phyloP scores from a whole-genome alignment of 345 rosid genomes.

The Psidium friedrichsthalianum region DNA sequence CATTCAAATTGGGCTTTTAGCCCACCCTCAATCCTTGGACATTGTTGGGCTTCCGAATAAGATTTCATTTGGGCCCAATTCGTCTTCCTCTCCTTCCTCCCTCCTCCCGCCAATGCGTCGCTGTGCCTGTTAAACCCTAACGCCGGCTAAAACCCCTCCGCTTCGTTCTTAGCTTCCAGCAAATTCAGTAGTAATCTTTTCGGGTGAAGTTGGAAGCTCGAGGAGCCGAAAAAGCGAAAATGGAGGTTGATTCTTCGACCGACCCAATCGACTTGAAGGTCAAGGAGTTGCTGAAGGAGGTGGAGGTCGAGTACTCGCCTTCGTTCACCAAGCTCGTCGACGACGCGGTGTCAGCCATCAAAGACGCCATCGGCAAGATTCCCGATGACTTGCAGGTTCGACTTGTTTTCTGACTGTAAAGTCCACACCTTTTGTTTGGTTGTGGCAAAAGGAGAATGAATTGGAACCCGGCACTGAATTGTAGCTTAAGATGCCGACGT shows the following conservation, averaged over 20 bases:
- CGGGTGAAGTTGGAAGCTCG: background rate
- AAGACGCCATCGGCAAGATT: conserved; percentile 26
- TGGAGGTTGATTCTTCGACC: conserved; percentile 8
- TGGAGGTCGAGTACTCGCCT: conserved; percentile 26
- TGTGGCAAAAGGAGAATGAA: background rate
- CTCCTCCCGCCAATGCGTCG: conserved; percentile 2
- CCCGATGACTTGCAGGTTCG: conserved; percentile 38
- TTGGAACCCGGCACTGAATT: background rate
- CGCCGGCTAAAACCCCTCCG: background rate
- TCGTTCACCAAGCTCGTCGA: conserved; percentile 36
- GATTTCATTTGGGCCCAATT: background rate
- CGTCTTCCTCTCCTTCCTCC: background rate
- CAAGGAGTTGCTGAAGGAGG: conserved; percentile 47
- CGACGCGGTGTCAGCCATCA: conserved; percentile 33
- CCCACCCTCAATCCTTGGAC: background rate
- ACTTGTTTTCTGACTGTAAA: background rate
- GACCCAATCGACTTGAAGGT: conserved; percentile 33
- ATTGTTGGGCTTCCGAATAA: background rate
- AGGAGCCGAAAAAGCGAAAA: background rate
- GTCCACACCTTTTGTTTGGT: background rate
- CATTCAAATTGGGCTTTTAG: no score
- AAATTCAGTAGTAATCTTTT: background rate
- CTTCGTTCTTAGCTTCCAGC: background rate
- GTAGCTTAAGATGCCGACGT: background rate
- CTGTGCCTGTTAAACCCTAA: background rate